These are phyloP conservation scores for Rhynchospora pubera DNA, from an alignment of 176 grass and related monocot species.

Conservation along the genomic window DNA sequence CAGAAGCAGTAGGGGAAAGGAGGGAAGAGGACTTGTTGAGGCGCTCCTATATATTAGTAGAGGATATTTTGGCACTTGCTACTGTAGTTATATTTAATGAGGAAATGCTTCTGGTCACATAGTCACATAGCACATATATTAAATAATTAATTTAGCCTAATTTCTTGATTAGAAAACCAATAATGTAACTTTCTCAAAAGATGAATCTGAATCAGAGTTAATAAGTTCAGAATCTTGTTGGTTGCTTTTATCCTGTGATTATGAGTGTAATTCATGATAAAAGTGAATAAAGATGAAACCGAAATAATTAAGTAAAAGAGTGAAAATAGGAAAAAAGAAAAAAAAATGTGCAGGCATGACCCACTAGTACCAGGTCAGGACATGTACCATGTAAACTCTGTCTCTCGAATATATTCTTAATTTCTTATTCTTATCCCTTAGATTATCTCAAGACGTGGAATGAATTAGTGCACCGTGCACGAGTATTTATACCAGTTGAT, in stretches of 20 bases:
- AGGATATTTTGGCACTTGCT: not conserved
- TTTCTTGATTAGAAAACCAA: not conserved
- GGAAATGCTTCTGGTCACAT: slow-evolving; percentile 14
- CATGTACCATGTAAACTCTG: too few species aligned
- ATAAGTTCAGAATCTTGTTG: not conserved
- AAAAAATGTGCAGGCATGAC: not conserved
- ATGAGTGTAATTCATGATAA: not conserved
- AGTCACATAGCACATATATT: not conserved
- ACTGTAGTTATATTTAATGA: slow-evolving; percentile 15
- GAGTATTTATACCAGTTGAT: too few species aligned
- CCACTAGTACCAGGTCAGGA: not conserved
- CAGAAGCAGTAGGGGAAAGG: not conserved
- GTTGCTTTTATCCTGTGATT: not conserved
- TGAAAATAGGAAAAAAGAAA: not conserved
- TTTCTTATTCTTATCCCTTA: too few species aligned
- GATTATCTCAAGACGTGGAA: too few species aligned
- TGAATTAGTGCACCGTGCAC: too few species aligned
- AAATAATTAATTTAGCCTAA: not conserved
- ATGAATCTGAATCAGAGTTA: not conserved
- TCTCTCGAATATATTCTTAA: not conserved
- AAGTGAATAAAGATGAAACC: not conserved
- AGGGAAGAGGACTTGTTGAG: slow-evolving; percentile 12
- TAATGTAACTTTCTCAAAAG: not conserved
- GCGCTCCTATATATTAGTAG: slow-evolving; percentile 18
- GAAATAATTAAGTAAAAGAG: not conserved